phyloP scores from a whole-genome alignment of 306 rosid genomes.

The Lathyrus tuberosus region DNA sequence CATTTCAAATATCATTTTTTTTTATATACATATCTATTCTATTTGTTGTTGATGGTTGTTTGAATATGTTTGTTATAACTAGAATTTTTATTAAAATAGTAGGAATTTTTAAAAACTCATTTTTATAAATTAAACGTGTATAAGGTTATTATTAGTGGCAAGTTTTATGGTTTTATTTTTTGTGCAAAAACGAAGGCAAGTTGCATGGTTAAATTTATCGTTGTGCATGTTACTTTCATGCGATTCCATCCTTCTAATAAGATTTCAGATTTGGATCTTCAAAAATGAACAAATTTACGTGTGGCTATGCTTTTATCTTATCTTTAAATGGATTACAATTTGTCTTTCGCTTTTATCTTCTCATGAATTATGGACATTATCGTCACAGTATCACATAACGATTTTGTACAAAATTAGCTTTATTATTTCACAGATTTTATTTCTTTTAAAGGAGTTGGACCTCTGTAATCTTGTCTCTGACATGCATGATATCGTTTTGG shows the following conservation, averaged over 20 bases:
- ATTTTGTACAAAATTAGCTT: not conserved
- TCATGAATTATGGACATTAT: slow-evolving; percentile 33
- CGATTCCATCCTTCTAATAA: slow-evolving; percentile 41
- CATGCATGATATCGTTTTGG: not conserved
- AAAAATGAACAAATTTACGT: slow-evolving; percentile 30
- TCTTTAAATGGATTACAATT: slow-evolving; percentile 43
- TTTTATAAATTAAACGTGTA: no score
- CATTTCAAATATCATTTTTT: no score
- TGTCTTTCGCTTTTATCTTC: slow-evolving; percentile 39
- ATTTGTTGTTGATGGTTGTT: no score
- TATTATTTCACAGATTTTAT: not conserved
- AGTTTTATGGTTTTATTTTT: not conserved
- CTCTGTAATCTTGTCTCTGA: not conserved
- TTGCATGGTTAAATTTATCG: slow-evolving; percentile 37
- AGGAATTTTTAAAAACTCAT: no score
- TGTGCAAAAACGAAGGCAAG: not conserved
- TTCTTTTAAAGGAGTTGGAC: not conserved
- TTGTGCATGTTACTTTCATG: slow-evolving; percentile 43
- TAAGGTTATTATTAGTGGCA: slow-evolving; percentile 14
- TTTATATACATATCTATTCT: no score
- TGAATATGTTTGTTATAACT: no score
- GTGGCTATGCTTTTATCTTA: slow-evolving; percentile 45
- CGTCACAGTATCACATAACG: not conserved
- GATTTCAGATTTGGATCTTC: slow-evolving; percentile 48
- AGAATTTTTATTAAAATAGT: no score